These are phyloP conservation scores for Cladobotryum protrusum DNA, from an alignment of 2,329 filamentous ascomycete species.

Conservation along the genomic window DNA sequence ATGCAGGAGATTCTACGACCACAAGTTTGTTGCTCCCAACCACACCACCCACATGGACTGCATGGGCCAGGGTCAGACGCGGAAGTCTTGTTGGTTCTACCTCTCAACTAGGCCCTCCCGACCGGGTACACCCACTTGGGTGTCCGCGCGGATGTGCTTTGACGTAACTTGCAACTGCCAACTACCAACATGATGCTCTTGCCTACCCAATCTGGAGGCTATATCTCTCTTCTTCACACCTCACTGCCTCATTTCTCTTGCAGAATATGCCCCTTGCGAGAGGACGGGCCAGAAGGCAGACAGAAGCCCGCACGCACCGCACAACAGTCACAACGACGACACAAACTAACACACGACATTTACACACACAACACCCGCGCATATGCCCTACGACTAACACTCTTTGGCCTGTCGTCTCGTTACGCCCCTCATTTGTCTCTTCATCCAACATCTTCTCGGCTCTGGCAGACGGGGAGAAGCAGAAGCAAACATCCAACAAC, in stretches of 20 bases:
- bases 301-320: conserved; percentile 10
- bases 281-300: conserved; percentile 13
- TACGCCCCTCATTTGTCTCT: neutral
- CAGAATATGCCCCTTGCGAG: conserved; percentile 10
- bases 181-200: conserved; percentile 11
- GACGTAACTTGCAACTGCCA: conserved; percentile 21
- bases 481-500: conserved; percentile 14
- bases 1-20: conserved; percentile 11
- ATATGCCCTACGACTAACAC: conserved; percentile 11
- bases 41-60: conserved; percentile 1
- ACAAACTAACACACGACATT: conserved; percentile 7
- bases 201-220: conserved; percentile 22
- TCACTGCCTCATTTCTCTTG: conserved; percentile 9
- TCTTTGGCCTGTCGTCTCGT: conserved; percentile 3
- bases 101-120: conserved; percentile 5
- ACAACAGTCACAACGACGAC: conserved; percentile 10
- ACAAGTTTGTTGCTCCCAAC: conserved; percentile 8
- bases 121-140: conserved; percentile 10
- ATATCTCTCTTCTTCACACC: conserved; percentile 20
- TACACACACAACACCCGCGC: conserved; percentile 6
- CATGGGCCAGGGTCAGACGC: conserved; percentile 13
- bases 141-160: conserved; percentile 18
- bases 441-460: conserved; percentile 4
- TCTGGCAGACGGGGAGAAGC: conserved; percentile 7
- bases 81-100: conserved; percentile 11